phyloP scores from a whole-genome alignment of 169 alveolate species.

The Plasmodium inui region DNA sequence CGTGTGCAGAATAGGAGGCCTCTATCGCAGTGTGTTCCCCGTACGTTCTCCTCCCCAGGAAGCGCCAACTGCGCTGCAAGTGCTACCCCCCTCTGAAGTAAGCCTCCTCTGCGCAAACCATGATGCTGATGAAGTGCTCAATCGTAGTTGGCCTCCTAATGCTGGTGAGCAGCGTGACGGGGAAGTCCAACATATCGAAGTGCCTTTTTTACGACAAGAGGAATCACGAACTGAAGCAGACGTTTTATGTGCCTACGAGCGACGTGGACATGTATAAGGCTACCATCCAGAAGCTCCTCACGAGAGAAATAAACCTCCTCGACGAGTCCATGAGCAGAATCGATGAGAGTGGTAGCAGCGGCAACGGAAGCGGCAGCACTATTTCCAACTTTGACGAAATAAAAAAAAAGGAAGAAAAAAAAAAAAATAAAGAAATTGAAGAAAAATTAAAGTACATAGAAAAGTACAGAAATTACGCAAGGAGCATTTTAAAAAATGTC shows the following conservation, averaged over 20 bases:
- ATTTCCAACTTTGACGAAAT: conserved; percentile 47
- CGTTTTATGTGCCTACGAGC: conserved; percentile 33
- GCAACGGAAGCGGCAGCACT: background rate
- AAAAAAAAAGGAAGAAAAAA: conserved; percentile 37
- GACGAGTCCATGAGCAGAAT: conserved; percentile 6
- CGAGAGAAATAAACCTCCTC: conserved; percentile 20
- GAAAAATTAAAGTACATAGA: conserved; percentile 59
- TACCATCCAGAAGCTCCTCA: conserved; percentile 22
- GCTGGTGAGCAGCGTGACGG: background rate
- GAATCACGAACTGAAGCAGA: conserved; percentile 30
- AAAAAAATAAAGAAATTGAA: conserved; percentile 60
- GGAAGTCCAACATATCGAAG: conserved; percentile 38
- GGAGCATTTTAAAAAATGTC: conserved; percentile 31
- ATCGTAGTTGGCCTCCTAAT: background rate
- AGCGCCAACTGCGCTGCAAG: background rate
- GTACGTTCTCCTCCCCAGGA: background rate
- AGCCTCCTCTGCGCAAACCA: background rate
- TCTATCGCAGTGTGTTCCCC: background rate
- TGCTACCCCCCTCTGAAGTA: background rate
- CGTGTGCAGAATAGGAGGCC: background rate
- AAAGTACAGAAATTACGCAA: conserved; percentile 67
- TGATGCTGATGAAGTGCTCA: background rate
- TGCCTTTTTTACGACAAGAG: conserved; percentile 42
- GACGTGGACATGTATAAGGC: conserved; percentile 61
- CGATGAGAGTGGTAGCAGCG: background rate